phyloP scores from a whole-genome alignment of 371 early-diverging fungal species.

The Rhizomucor miehei region DNA sequence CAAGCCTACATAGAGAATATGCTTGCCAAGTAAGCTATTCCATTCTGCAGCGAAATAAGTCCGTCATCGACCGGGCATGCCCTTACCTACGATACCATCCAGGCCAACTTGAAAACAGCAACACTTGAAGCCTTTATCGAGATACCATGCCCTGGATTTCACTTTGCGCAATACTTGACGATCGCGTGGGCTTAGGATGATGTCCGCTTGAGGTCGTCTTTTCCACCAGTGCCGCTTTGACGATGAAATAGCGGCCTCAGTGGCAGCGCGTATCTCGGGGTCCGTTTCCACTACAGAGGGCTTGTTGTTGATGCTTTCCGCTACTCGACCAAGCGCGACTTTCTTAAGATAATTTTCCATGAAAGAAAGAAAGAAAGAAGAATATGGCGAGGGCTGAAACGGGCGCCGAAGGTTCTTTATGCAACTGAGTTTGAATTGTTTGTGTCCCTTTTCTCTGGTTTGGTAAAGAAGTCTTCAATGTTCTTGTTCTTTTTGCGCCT shows the following conservation, averaged over 20 bases:
- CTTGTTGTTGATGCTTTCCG: slow-evolving; percentile 12
- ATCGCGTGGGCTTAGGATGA: slow-evolving; percentile 27
- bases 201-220: slow-evolving; percentile 20
- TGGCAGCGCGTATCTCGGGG: slow-evolving; percentile 17
- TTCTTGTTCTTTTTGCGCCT: neutral
- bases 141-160: slow-evolving; percentile 33
- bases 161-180: slow-evolving; percentile 29
- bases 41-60: slow-evolving; percentile 1
- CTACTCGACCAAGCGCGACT: slow-evolving; percentile 8
- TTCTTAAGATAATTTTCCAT: slow-evolving; percentile 13
- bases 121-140: slow-evolving; percentile 38
- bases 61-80: too few species aligned
- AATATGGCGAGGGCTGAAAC: neutral
- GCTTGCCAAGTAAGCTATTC: neutral
- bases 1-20: slow-evolving; percentile 26
- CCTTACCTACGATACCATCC: slow-evolving; percentile 48
- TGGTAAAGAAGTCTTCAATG: neutral
- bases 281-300: slow-evolving; percentile 18
- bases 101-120: slow-evolving; percentile 48
- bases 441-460: too few species aligned
- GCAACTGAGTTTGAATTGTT: too few species aligned
- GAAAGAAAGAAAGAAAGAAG: slow-evolving; percentile 4
- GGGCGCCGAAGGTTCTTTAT: too few species aligned
- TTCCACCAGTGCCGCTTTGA: slow-evolving; percentile 32
- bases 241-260: slow-evolving; percentile 13